Evolutionary conservation across 1,284 basidiomycete genomes (phyloP).

Genomic region (Caloboletus inedulis): DNA sequence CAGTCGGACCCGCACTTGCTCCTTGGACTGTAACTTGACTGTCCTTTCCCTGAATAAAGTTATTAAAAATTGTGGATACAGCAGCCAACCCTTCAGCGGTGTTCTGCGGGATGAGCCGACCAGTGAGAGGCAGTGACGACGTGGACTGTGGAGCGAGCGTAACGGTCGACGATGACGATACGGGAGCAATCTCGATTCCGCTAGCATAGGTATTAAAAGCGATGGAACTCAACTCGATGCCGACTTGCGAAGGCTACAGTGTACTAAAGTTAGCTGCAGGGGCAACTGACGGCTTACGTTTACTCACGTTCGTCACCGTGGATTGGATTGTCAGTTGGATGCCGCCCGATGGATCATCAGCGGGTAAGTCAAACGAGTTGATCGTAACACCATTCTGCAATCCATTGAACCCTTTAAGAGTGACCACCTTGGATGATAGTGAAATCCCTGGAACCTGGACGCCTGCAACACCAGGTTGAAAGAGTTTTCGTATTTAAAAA

Average conservation of each 20-base stretch:
- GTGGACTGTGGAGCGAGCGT: conserved; percentile 57
- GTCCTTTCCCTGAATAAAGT: conserved; percentile 67
- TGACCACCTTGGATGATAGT: conserved; percentile 58
- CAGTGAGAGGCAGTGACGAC: conserved; percentile 54
- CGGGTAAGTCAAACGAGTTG: conserved; percentile 69
- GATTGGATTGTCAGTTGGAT: conserved; percentile 67
- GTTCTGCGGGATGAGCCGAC: conserved; percentile 65
- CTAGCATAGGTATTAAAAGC: conserved; percentile 60
- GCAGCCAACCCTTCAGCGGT: conserved; percentile 50
- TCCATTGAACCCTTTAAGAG: conserved; percentile 71
- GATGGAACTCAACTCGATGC: conserved; percentile 62
- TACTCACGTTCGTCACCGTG: conserved; percentile 56
- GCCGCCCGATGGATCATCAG: conserved; percentile 73
- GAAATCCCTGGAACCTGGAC: conserved; percentile 56
- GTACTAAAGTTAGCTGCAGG: conserved; percentile 4
- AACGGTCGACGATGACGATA: conserved; percentile 48
- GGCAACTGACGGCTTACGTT: not conserved
- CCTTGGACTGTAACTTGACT: conserved; percentile 64
- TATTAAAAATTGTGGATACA: conserved; percentile 71
- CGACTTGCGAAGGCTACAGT: conserved; percentile 70
- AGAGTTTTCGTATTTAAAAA: not conserved
- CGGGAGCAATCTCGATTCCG: conserved; percentile 58
- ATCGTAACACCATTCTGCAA: conserved; percentile 64
- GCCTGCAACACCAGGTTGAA: conserved; percentile 34
- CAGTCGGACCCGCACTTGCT: conserved; percentile 58